A percentile compares a stretch with the other conserved stretches of the same genome.
These are phyloP conservation scores for Fusarium sororula DNA, from an alignment of 2,329 filamentous ascomycete genomes.

Conservation along the genomic window DNA sequence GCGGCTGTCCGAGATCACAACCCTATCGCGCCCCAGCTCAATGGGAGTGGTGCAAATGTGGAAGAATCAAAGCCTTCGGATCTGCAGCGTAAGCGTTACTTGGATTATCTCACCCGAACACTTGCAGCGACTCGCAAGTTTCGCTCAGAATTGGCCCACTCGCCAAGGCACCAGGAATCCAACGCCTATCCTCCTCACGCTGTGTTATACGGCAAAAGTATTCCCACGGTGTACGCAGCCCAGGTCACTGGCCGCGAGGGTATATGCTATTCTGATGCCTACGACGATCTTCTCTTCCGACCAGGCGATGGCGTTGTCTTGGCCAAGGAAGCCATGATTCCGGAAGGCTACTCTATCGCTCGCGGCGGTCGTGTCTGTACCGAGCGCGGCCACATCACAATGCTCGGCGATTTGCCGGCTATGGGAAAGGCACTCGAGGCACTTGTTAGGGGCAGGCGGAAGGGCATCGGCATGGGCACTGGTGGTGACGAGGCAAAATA, in stretches of 20 bases:
- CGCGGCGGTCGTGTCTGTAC: conserved; percentile 79
- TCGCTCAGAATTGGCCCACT: conserved; percentile 76
- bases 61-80: conserved; percentile 39
- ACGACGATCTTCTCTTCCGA: conserved; percentile 87
- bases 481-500: conserved; percentile 7
- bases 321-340: conserved; percentile 85
- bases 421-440: conserved; percentile 79
- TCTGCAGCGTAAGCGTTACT: conserved; percentile 47
- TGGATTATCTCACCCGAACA: conserved; percentile 77
- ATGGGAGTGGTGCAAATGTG: conserved; percentile 30
- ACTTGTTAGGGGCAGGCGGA: conserved; percentile 71
- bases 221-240: conserved; percentile 85
- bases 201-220: conserved; percentile 86
- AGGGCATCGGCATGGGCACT: conserved; percentile 74
- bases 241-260: conserved; percentile 76
- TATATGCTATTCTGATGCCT: conserved; percentile 80
- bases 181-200: conserved; percentile 85
- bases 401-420: conserved; percentile 85
- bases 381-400: conserved; percentile 86
- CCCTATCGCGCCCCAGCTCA: conserved; percentile 41
- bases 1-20: conserved; percentile 49
- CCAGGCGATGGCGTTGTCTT: conserved; percentile 91
- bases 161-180: conserved; percentile 63
- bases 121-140: conserved; percentile 77
- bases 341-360: conserved; percentile 78